Evolutionary conservation across 2,329 filamentous ascomycete species (phyloP), one percentile per base, ranked within the genome.

Genomic region (Aureobasidium sp.): DNA sequence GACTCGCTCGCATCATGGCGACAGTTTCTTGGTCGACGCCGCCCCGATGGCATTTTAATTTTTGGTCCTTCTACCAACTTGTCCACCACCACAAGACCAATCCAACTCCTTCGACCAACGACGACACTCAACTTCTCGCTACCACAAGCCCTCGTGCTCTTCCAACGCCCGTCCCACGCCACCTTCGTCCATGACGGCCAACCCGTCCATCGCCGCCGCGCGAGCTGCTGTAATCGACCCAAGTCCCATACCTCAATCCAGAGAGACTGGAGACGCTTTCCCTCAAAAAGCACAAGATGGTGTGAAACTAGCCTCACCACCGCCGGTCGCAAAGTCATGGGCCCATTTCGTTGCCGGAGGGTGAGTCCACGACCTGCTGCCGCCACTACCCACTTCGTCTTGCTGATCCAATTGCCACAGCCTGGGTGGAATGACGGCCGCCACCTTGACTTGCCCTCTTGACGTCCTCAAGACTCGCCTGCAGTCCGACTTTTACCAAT

Each of bases 401-500:
- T 53, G 45, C 64, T 63, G 53, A 62, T 42, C 35, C 6, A n/a
- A 15, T 47, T 38, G 33, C 46, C 27, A 63, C 66, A 95, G 92
- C 43, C 76, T 90, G 57, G 92, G 92, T 67, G 92, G 92, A 67
- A 95, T 96, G 86, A 91, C 90, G 19, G 87, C 93, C 11, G 89
- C 93, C 25, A 86, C 89, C n/a, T 76, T 96, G n/a, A 96, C 93
- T 1, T 91, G 90, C 9, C 93, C 93, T 23, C 87, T 97, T 62
- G 93, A 96, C 70, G 92, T 96, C 33, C 82, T 97, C 54, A 95
- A 95, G 74, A 97, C 93, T 11, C 85, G 93, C 37, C 80, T 97
- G 3, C 93, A 97, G 73, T 95, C 90, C 69, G 92, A 95, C 70
- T 95, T 95, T 73, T 96, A 96, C 79, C 90, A 96, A 73, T 81